phyloP scores from a whole-genome alignment of 2,329 filamentous ascomycete species.

The Alternaria longipes region DNA sequence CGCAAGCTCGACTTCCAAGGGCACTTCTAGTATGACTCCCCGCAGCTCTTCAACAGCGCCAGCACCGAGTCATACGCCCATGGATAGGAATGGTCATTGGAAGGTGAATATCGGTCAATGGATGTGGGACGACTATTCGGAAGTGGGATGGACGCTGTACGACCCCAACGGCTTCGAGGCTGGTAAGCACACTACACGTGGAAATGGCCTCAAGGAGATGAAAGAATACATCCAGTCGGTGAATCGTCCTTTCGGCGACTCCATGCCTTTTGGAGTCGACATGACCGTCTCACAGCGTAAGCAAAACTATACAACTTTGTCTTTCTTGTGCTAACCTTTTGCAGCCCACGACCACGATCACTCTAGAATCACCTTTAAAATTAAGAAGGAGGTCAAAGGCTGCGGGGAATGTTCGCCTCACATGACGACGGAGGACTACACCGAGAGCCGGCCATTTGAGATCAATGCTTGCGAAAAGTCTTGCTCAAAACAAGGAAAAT shows the following conservation, averaged over 20 bases:
- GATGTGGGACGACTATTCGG: conserved; percentile 18
- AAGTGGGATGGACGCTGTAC: conserved; percentile 25
- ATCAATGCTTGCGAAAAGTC: conserved; percentile 8
- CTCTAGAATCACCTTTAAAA: conserved; percentile 13
- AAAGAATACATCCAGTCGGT: conserved; percentile 12
- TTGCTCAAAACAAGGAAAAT: not conserved
- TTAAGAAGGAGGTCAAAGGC: conserved; percentile 12
- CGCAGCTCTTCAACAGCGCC: conserved; percentile 3
- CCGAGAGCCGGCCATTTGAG: conserved; percentile 11
- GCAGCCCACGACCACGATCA: conserved; percentile 4
- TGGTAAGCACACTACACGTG: conserved; percentile 1
- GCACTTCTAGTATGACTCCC: not conserved
- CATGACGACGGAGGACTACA: conserved; percentile 18
- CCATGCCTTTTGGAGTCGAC: conserved; percentile 19
- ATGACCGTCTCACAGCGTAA: conserved; percentile 6
- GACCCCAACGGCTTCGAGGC: conserved; percentile 27
- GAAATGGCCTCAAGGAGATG: not conserved
- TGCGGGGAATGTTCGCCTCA: conserved; percentile 17
- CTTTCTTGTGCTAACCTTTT: not conserved
- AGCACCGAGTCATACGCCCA: conserved; percentile 2
- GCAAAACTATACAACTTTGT: not conserved
- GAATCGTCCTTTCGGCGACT: conserved; percentile 13
- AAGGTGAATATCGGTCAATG: conserved; percentile 18
- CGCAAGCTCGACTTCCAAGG: not conserved
- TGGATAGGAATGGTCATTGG: conserved; percentile 25